A percentile compares a stretch with the other conserved stretches of the same genome.
phyloP scores from a whole-genome alignment of 148 eudicot species.

The Pouteria glomerata region DNA sequence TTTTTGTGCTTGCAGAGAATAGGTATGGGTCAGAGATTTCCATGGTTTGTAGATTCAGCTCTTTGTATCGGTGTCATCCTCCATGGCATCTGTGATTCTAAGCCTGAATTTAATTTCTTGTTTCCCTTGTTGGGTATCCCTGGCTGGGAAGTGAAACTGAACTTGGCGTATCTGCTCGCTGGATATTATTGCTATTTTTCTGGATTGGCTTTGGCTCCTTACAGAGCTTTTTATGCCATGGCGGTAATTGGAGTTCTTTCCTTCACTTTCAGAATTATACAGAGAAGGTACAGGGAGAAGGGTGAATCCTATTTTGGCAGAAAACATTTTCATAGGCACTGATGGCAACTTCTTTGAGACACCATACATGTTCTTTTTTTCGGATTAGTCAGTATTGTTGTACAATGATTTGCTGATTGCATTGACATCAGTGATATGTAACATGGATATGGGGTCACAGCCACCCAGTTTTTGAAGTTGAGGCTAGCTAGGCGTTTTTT shows the following conservation, averaged over 20 bases:
- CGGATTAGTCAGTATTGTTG: background rate
- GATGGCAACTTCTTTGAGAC: constrained; percentile 13
- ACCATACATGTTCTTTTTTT: background rate
- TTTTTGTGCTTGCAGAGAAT: constrained; percentile 59
- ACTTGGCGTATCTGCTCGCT: constrained; percentile 71
- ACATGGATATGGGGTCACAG: constrained; percentile 15
- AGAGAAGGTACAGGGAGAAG: constrained; percentile 56
- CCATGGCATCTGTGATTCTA: constrained; percentile 78
- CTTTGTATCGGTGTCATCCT: constrained; percentile 76
- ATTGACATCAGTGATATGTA: constrained; percentile 8
- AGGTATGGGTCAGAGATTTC: constrained; percentile 51
- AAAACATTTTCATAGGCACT: constrained; percentile 80
- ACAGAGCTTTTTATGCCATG: constrained; percentile 69
- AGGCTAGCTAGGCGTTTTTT: too few species aligned
- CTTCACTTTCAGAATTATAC: constrained; percentile 58
- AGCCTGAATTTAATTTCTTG: constrained; percentile 70
- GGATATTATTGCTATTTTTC: constrained; percentile 65
- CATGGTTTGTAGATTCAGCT: constrained; percentile 60
- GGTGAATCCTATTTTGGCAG: constrained; percentile 64
- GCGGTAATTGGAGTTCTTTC: constrained; percentile 71
- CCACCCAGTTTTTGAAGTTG: constrained; percentile 17
- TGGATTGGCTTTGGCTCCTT: constrained; percentile 76
- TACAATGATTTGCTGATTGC: constrained; percentile 6
- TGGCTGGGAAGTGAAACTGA: constrained; percentile 54
- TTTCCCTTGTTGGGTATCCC: constrained; percentile 39